These are phyloP conservation scores for Hyphodiscus sp. DNA, from an alignment of 2,329 filamentous ascomycete genomes.

Conservation along the genomic window DNA sequence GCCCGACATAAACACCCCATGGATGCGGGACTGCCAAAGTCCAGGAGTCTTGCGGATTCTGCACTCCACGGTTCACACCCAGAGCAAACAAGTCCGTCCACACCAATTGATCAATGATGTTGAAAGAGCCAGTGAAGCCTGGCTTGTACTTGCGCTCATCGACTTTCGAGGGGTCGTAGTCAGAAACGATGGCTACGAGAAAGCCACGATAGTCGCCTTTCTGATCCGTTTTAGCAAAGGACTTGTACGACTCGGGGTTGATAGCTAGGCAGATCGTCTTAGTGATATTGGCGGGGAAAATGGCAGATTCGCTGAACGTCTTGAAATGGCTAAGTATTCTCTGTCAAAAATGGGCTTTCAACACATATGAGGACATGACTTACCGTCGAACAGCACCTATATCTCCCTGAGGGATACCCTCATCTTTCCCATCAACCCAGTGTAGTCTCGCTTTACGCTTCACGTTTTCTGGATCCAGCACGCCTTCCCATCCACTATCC, in stretches of 20 bases:
- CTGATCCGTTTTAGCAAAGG: slow-evolving; percentile 3
- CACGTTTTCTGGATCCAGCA: slow-evolving; percentile 7
- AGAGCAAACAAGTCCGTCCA: slow-evolving; percentile 16
- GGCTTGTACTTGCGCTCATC: not conserved
- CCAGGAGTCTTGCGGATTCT: slow-evolving; percentile 10
- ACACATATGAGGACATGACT: not conserved
- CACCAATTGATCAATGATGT: slow-evolving; percentile 13
- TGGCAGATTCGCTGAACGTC: slow-evolving; percentile 1
- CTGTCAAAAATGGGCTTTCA: not conserved
- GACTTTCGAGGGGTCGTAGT: not conserved
- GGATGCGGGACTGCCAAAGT: slow-evolving; percentile 14
- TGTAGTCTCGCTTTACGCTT: slow-evolving; percentile 12
- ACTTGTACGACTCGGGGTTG: slow-evolving; percentile 8
- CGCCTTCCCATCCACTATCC: slow-evolving; percentile 14
- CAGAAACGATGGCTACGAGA: slow-evolving; percentile 2
- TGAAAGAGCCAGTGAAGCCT: slow-evolving; percentile 14
- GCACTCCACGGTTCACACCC: not conserved
- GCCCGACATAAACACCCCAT: slow-evolving; percentile 19
- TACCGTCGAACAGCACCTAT: slow-evolving; percentile 16
- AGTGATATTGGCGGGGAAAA: slow-evolving; percentile 7
- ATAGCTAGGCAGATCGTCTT: slow-evolving; percentile 15
- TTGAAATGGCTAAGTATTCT: slow-evolving; percentile 15
- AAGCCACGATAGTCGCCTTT: slow-evolving; percentile 10
- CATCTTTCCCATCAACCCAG: slow-evolving; percentile 11
- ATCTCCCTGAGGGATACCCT: slow-evolving; percentile 16